Percentiles rank a stretch among this genome's conserved stretches.
phyloP scores from a whole-genome alignment of 2,329 filamentous ascomycete species.

The Fusarium coicis region DNA sequence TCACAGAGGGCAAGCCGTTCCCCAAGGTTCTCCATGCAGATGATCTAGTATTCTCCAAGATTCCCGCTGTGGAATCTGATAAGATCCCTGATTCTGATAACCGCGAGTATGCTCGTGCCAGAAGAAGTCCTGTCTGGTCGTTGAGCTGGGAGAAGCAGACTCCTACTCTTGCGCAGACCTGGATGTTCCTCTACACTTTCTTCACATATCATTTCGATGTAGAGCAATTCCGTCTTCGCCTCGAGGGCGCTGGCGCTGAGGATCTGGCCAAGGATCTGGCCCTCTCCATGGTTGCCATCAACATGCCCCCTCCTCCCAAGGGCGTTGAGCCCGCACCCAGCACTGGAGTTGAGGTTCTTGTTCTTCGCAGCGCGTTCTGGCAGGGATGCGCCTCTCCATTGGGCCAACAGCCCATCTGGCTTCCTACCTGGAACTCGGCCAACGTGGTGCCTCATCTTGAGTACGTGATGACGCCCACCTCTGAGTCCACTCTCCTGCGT shows the following conservation, averaged over 20 bases:
- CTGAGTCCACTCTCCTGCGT: constrained; percentile 53
- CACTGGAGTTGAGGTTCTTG: constrained; percentile 49
- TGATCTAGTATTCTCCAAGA: constrained; percentile 29
- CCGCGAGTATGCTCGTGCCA: constrained; percentile 61
- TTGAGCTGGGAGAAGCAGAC: constrained; percentile 53
- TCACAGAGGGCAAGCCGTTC: constrained; percentile 32
- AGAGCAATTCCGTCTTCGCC: constrained; percentile 39
- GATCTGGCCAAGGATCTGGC: constrained; percentile 48
- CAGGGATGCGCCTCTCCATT: constrained; percentile 73
- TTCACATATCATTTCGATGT: constrained; percentile 48
- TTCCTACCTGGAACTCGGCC: constrained; percentile 54
- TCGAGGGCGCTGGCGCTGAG: constrained; percentile 32
- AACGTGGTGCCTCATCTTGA: constrained; percentile 52
- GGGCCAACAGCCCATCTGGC: constrained; percentile 70
- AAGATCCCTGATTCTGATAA: constrained; percentile 42
- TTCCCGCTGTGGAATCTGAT: constrained; percentile 36
- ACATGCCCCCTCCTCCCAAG: constrained; percentile 53
- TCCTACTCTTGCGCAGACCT: constrained; percentile 59
- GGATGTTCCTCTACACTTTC: constrained; percentile 61
- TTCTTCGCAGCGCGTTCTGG: constrained; percentile 69
- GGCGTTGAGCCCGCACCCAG: constrained; percentile 45
- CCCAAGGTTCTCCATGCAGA: constrained; percentile 37
- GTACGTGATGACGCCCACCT: constrained; percentile 46
- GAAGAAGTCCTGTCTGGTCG: constrained; percentile 57
- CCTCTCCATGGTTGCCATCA: constrained; percentile 52